These are phyloP conservation scores for Lepidium aucheri DNA, from an alignment of 345 rosid species.

Conservation along the genomic window DNA sequence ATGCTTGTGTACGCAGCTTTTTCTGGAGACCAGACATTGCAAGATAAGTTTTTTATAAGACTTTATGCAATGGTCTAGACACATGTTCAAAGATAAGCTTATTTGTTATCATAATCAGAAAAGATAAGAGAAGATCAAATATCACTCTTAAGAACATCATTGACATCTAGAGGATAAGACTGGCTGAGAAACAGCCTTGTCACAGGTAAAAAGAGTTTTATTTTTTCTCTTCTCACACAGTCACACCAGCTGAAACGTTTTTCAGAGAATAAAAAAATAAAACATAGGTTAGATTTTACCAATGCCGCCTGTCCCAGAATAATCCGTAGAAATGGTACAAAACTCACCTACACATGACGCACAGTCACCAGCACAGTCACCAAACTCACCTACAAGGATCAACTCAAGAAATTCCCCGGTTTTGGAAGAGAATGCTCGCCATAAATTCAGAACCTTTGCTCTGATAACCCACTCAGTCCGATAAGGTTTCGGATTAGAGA, in stretches of 20 bases:
- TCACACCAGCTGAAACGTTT: neutral
- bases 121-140: neutral
- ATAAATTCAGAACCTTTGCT: no score
- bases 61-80: neutral
- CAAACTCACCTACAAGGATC: no score
- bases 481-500: no score
- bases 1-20: neutral
- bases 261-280: neutral
- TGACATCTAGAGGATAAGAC: neutral
- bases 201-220: neutral
- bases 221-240: neutral
- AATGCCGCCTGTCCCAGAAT: constrained; percentile 79
- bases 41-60: neutral
- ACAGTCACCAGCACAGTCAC: constrained; percentile 99
- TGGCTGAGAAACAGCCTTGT: neutral
- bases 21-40: neutral
- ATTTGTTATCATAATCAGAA: neutral
- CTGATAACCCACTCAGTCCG: no score
- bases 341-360: constrained; percentile 91
- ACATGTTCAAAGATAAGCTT: neutral
- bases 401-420: no score
- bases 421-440: no score
- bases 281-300: constrained; percentile 42
- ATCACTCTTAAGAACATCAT: neutral
- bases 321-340: neutral